Evolutionary conservation across 805 yeast species (phyloP), one percentile per base, ranked within the genome.

Genomic region (Kuraishia capsulata): DNA sequence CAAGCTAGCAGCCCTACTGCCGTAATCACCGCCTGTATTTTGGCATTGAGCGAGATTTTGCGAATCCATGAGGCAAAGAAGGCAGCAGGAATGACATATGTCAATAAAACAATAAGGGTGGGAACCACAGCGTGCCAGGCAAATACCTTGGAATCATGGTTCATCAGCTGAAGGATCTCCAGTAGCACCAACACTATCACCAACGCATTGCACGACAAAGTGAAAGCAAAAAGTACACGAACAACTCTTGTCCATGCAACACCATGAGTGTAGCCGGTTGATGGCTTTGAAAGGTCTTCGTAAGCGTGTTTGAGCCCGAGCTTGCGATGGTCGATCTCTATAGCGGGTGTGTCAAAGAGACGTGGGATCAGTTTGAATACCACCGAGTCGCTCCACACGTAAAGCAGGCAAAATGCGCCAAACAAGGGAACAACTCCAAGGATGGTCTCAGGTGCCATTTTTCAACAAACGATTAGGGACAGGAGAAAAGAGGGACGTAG

Each of bases 1-100:
- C 38, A 36, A 20, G 20, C 20, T 25, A 17, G 17, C 14, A 28
- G 24, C 4, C 25, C 33, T 4, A 33, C 18, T 18, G 35, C 35
- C 20, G 23, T 10, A 8, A 21, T 19, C 14, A 13, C 28, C 19
- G 19, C 28, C 35, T 33, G 8, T n/a, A 8, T 20, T 19, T 23
- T 14, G 28, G 11, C n/a, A 17, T 23, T 4, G 28, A 33, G 4
- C 28, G 14, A 9, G n/a, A 20, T 20, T 38, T 59, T 59, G 42
- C 49, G 53, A 13, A 62, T 40, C 24, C 55, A 48, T 31, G 64
- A 49, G 38, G 54, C 54, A 13, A 65, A 46, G 4, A 63, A 53
- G 20, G 62, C 41, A 23, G 63, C 57, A n/a, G 80, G 80, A 35
- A 63, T 60, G n/a, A 67, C 42, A 17, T 67, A 54, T 2, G 67